Conservation (phyloP, 2,329 filamentous ascomycete species). For the Delphinella strobiligena region DNA sequence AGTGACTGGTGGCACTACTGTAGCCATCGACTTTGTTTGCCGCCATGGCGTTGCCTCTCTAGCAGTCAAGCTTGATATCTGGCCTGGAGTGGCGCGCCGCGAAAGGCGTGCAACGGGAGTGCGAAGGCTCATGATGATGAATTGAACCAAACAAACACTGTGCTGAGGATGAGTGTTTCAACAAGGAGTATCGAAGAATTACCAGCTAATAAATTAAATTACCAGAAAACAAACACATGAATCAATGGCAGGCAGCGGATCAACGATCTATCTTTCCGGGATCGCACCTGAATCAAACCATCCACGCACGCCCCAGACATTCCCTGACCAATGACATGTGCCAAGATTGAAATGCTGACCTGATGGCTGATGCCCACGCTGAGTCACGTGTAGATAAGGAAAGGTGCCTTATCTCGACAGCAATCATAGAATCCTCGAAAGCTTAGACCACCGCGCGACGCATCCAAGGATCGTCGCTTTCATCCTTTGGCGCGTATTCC, state of each 20-base stretch:
- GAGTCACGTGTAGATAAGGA: background rate
- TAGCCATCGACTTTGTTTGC: conserved; percentile 33
- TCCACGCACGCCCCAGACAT: background rate
- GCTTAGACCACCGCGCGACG: background rate
- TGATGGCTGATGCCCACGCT: no score
- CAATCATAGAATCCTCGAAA: background rate
- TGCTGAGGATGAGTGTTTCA: no score
- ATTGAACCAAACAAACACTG: no score
- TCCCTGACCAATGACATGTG: background rate
- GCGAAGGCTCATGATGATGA: conserved; percentile 11
- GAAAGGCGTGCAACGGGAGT: conserved; percentile 8
- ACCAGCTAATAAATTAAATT: background rate
- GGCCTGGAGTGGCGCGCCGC: conserved; percentile 8
- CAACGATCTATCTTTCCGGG: background rate
- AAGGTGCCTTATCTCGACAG: background rate
- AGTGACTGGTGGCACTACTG: conserved; percentile 62
- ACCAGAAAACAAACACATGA: background rate
- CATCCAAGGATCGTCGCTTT: no score
- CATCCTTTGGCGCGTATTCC: background rate
- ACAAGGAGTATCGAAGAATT: background rate
- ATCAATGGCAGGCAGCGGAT: background rate
- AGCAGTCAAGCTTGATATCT: conserved; percentile 5
- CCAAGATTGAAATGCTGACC: no score
- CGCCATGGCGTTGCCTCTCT: background rate
- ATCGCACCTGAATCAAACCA: background rate